A percentile compares a stretch with the other conserved stretches of the same genome.
Evolutionary conservation across 345 rosid species (phyloP).

Genomic region (Turnera subulata): DNA sequence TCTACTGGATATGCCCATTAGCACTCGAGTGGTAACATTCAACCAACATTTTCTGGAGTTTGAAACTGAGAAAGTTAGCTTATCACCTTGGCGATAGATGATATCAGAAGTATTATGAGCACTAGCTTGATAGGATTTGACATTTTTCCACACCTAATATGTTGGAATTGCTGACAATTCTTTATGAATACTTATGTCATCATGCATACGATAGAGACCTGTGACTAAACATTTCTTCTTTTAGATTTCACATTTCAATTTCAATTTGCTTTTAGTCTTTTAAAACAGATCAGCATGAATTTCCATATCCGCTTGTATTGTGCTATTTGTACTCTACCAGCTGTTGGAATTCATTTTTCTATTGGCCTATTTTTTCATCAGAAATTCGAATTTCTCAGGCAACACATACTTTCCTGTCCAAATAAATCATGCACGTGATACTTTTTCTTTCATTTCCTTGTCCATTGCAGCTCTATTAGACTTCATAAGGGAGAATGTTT

Average conservation of each 20-base stretch:
- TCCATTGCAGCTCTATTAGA: constrained; percentile 66
- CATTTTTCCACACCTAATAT: too few relatives aligned
- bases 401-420: background rate
- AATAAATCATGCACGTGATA: background rate
- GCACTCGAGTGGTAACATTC: background rate
- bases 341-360: background rate
- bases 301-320: too few relatives aligned
- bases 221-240: too few relatives aligned
- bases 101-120: too few relatives aligned
- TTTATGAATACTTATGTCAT: too few relatives aligned
- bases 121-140: too few relatives aligned
- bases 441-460: constrained; percentile 36
- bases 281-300: too few relatives aligned
- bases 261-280: too few relatives aligned
- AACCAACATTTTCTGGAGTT: background rate
- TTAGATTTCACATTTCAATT: too few relatives aligned
- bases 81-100: background rate
- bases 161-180: too few relatives aligned
- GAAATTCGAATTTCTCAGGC: background rate
- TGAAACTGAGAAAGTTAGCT: background rate
- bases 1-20: background rate
- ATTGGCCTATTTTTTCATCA: background rate
- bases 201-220: too few relatives aligned
- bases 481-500: constrained; percentile 68
- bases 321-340: background rate